Base-by-base conservation (phyloP, 1,284 basidiomycete species). In the Trichosporon ovoides region DNA sequence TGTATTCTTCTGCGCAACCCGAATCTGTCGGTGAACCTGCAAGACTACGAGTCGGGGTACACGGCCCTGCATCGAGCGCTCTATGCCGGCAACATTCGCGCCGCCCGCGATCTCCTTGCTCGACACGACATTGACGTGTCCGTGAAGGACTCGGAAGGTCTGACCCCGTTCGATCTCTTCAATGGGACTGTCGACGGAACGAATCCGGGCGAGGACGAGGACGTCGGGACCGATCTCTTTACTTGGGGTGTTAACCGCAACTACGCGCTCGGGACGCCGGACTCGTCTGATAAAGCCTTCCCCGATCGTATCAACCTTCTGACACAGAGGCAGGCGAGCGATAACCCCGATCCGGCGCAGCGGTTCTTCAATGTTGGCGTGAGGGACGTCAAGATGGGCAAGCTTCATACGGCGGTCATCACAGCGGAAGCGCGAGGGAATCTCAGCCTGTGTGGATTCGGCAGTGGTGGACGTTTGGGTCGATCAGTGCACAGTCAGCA, bases 161-260 rank as follows among this genome's bases (percentile, higher is more conserved):
- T 96, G 73, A 92, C 91, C 0, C 85, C 93, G 0, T 94, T 94
- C 65, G 95, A 98, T 70, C 78, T 98, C 24, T 98, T 93, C 79
- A 97, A 97, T 70, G 87, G 87, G 4, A 95, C 91, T 0, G 80
- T 96, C 33, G 83, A 85, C 59, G 86, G 84, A 0, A 89, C 89
- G 3, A 78, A 79, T 38, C 63, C 71, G 2, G 73, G 78, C 13
- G 73, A 71, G n/a, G 69, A 75, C 22, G 81, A 80, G 0, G 56
- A 60, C 20, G 43, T 16, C 14, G 87, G 77, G 14, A 73, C 75
- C 14, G 81, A 96, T 56, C 78, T 98, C 13, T 89, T 85, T 67
- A 91, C 88, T 0, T 99, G 95, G 95, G 96, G 96, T 14, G 81
- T 84, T 13, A 98, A 98, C 72, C 83, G 81, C 64, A 94, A 94